phyloP scores from a whole-genome alignment of 441 rosid genomes.

The Populus tomentosa region DNA sequence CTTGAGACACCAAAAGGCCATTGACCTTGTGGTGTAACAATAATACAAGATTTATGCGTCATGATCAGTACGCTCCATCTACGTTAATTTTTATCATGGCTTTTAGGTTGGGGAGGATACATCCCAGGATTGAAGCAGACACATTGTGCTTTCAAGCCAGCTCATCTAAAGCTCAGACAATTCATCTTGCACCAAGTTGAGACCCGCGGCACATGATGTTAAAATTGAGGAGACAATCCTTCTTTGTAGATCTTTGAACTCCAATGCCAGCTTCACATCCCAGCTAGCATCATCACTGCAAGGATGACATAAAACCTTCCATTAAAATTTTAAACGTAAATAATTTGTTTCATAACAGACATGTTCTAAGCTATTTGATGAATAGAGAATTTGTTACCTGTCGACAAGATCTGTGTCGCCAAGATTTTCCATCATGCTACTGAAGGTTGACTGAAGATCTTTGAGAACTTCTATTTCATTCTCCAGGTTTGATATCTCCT shows the following conservation, averaged over 20 bases:
- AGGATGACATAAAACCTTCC: not conserved
- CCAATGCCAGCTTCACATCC: slow-evolving; percentile 67
- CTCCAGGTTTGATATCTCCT: not conserved
- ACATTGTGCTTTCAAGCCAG: slow-evolving; percentile 6
- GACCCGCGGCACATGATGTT: slow-evolving; percentile 61
- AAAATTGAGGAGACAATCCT: slow-evolving; percentile 64
- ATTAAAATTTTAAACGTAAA: not conserved
- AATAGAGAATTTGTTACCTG: not conserved
- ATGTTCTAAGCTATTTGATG: not conserved
- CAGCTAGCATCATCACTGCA: slow-evolving; percentile 47
- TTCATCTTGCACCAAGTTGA: slow-evolving; percentile 48
- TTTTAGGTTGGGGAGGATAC: too few species aligned
- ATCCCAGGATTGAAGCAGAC: not conserved
- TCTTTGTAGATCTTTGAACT: slow-evolving; percentile 51
- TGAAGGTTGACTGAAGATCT: not conserved
- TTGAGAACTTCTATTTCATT: not conserved
- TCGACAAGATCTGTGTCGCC: not conserved
- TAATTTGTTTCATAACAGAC: not conserved
- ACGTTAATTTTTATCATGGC: too few species aligned
- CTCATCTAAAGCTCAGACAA: slow-evolving; percentile 23
- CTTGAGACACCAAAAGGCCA: not conserved
- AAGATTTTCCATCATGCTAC: not conserved
- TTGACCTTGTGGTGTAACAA: not conserved
- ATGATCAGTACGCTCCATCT: not conserved
- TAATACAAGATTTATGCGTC: not conserved